phyloP scores from a whole-genome alignment of 306 rosid genomes.

The Casuarina equisetifolia region DNA sequence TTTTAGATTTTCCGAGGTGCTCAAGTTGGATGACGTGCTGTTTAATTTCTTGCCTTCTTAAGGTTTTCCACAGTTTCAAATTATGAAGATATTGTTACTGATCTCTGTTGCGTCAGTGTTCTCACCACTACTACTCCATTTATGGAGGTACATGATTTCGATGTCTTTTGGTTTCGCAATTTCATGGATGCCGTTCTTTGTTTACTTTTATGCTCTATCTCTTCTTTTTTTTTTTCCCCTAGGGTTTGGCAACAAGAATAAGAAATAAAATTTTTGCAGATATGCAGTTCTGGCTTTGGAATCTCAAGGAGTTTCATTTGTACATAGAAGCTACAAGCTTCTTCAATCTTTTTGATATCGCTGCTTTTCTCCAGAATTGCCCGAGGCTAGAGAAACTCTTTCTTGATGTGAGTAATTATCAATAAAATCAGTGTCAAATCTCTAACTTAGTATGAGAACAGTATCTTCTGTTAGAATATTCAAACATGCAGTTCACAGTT shows the following conservation, averaged over 20 bases:
- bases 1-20: background rate
- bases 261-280: constrained; percentile 14
- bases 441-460: no score
- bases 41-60: constrained; percentile 6
- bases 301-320: constrained; percentile 44
- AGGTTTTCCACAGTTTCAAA: background rate
- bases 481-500: no score
- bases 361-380: constrained; percentile 29
- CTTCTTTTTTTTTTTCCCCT: background rate
- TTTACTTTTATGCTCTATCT: background rate
- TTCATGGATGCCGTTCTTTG: background rate
- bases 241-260: constrained; percentile 35
- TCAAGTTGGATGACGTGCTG: constrained; percentile 20
- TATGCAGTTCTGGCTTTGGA: background rate
- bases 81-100: background rate
- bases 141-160: constrained; percentile 40
- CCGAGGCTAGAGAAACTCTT: constrained; percentile 32
- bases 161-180: background rate
- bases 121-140: constrained; percentile 31
- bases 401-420: constrained; percentile 43
- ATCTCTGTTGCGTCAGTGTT: constrained; percentile 1
- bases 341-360: constrained; percentile 41
- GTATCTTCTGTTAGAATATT: no score
- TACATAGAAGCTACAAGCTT: constrained; percentile 30
- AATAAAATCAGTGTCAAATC: no score